Conservation (phyloP, 78 protist species). For the Pirum gemmata region DNA sequence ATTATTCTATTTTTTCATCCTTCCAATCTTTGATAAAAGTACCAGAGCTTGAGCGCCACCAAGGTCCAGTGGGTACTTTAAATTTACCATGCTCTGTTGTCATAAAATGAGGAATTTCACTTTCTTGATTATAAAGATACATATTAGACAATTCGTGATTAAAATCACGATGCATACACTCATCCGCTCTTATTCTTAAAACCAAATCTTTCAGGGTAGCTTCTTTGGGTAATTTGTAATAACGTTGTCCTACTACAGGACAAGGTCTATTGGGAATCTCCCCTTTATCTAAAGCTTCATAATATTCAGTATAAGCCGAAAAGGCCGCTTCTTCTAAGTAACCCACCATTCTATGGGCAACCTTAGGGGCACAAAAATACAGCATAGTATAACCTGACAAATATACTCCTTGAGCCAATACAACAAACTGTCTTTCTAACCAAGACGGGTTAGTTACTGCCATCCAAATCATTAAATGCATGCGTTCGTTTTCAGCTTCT, state of each 20-base stretch:
- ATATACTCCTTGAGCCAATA: constrained; percentile 57
- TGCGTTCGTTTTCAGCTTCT: constrained; percentile 84
- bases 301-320: constrained; percentile 54
- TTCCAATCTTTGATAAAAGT: too few species aligned
- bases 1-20: too few species aligned
- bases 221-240: constrained; percentile 67
- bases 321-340: constrained; percentile 78
- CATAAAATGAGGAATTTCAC: constrained; percentile 2
- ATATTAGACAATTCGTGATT: constrained; percentile 63
- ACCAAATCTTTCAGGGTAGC: constrained; percentile 70
- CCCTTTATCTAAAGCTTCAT: constrained; percentile 53
- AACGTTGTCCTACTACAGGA: constrained; percentile 63
- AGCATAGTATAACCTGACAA: constrained; percentile 41
- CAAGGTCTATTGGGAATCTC: constrained; percentile 50
- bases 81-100: constrained; percentile 3
- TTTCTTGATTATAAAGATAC: not conserved
- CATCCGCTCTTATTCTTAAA: constrained; percentile 68
- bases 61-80: constrained; percentile 18
- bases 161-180: constrained; percentile 64
- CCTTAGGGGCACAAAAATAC: constrained; percentile 61
- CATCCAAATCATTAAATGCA: constrained; percentile 76
- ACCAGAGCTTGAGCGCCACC: constrained; percentile 8
- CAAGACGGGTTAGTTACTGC: constrained; percentile 37
- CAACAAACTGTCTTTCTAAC: constrained; percentile 32
- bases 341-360: constrained; percentile 78